Evolutionary conservation across 1,284 basidiomycete species (phyloP).

Genomic region (Malassezia sp.): DNA sequence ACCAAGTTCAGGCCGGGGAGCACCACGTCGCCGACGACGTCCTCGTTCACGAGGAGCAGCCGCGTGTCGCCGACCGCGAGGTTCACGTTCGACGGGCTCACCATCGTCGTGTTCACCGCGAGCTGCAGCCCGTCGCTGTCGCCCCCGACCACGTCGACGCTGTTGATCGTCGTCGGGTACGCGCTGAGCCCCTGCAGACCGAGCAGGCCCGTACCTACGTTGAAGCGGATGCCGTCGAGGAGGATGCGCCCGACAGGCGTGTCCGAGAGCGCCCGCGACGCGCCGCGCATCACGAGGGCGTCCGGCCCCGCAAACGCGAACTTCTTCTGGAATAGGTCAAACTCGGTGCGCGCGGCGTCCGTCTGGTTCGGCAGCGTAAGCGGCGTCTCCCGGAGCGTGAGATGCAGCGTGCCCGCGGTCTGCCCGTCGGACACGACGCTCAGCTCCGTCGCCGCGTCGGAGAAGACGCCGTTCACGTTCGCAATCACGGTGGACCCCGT

Average conservation of each 20-base stretch:
- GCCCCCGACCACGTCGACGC: conserved; percentile 62
- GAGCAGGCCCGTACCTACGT: conserved; percentile 58
- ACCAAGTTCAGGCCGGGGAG: conserved; percentile 32
- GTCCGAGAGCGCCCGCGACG: conserved; percentile 58
- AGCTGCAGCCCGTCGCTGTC: conserved; percentile 57
- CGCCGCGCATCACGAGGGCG: conserved; percentile 57
- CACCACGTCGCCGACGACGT: conserved; percentile 29
- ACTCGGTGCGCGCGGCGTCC: conserved; percentile 48
- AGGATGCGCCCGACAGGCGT: conserved; percentile 59
- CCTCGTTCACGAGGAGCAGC: conserved; percentile 54
- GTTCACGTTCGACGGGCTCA: conserved; percentile 63
- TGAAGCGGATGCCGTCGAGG: conserved; percentile 65
- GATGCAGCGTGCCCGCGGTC: conserved; percentile 59
- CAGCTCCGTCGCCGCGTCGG: conserved; percentile 20
- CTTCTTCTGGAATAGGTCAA: conserved; percentile 45
- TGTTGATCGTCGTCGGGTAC: conserved; percentile 54
- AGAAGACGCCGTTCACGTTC: conserved; percentile 21
- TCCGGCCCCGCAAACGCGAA: conserved; percentile 50
- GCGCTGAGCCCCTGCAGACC: conserved; percentile 59
- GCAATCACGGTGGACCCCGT: conserved; percentile 53
- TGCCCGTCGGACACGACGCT: conserved; percentile 48
- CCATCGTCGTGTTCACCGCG: conserved; percentile 54
- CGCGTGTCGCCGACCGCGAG: conserved; percentile 47
- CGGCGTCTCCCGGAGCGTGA: conserved; percentile 55
- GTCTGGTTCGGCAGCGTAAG: conserved; percentile 53